Conservation (phyloP, 768 basidiomycete species). For the Sporobolomyces phaffii region DNA sequence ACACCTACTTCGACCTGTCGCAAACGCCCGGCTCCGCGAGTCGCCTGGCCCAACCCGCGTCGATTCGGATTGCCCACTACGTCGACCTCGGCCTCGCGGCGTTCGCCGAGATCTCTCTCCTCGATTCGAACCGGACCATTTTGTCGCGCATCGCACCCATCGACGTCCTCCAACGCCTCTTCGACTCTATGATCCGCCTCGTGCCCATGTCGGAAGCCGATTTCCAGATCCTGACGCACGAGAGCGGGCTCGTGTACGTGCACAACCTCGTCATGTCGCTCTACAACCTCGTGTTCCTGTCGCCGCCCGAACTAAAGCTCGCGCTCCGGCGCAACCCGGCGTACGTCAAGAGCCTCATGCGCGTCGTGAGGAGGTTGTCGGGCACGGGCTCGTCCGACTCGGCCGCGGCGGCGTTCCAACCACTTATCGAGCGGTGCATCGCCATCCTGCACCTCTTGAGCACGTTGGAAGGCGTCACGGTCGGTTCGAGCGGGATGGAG, state of each 20-base stretch:
- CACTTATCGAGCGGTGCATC: slow-evolving; percentile 45
- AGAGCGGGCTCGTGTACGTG: slow-evolving; percentile 65
- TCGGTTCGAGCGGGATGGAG: neutral
- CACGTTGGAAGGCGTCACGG: slow-evolving; percentile 11
- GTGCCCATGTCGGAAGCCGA: slow-evolving; percentile 75
- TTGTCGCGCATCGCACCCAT: slow-evolving; percentile 60
- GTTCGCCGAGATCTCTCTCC: slow-evolving; percentile 69
- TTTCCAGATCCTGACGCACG: slow-evolving; percentile 54
- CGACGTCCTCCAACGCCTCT: slow-evolving; percentile 57
- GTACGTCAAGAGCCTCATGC: slow-evolving; percentile 60
- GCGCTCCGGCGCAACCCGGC: slow-evolving; percentile 63
- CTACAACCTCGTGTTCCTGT: slow-evolving; percentile 78
- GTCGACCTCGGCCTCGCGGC: slow-evolving; percentile 72
- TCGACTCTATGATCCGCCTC: slow-evolving; percentile 68
- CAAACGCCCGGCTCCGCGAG: neutral
- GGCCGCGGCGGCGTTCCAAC: slow-evolving; percentile 41
- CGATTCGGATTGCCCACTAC: slow-evolving; percentile 54
- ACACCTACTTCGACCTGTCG: slow-evolving; percentile 29
- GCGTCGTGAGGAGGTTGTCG: slow-evolving; percentile 41
- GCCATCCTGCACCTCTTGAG: slow-evolving; percentile 43
- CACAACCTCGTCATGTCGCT: slow-evolving; percentile 75
- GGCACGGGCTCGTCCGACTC: slow-evolving; percentile 14
- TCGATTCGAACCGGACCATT: slow-evolving; percentile 70
- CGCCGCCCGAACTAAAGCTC: slow-evolving; percentile 67
- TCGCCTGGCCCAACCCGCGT: slow-evolving; percentile 49